These are phyloP conservation scores for Zymoseptoria ardabiliae DNA, from an alignment of 2,329 filamentous ascomycete species.

Conservation along the genomic window DNA sequence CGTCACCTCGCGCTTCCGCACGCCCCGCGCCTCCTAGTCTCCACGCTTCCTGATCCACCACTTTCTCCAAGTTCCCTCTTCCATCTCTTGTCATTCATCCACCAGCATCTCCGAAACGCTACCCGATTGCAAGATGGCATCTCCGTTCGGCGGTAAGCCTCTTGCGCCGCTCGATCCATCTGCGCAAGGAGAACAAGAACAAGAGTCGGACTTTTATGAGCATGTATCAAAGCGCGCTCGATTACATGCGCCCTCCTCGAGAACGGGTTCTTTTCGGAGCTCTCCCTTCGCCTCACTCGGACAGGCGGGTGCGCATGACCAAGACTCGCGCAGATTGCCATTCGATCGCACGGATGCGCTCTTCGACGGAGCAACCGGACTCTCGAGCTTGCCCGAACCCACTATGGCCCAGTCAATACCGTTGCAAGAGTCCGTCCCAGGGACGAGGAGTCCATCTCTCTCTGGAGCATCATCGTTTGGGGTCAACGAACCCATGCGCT, in stretches of 20 bases:
- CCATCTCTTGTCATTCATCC: neutral
- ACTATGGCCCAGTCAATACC: neutral
- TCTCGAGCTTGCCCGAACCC: neutral
- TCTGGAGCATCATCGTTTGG: neutral
- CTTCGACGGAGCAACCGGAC: neutral
- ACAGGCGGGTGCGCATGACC: neutral
- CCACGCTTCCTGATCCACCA: too few relatives aligned
- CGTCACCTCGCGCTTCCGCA: neutral
- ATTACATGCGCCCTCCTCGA: neutral
- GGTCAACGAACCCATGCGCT: neutral
- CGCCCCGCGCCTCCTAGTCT: neutral
- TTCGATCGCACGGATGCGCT: neutral
- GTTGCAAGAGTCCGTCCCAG: neutral
- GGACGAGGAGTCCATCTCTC: neutral
- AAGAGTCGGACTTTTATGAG: neutral
- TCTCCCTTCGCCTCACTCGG: neutral
- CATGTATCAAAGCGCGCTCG: neutral
- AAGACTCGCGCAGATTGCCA: neutral
- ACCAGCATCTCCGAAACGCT: neutral
- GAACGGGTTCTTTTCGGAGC: neutral
- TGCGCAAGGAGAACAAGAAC: constrained; percentile 6
- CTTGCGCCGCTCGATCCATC: neutral
- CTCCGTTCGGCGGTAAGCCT: neutral
- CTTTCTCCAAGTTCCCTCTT: neutral
- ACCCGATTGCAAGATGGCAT: neutral